phyloP scores from a whole-genome alignment of 495 filamentous ascomycete species.

The Schizothecium vesticola region DNA sequence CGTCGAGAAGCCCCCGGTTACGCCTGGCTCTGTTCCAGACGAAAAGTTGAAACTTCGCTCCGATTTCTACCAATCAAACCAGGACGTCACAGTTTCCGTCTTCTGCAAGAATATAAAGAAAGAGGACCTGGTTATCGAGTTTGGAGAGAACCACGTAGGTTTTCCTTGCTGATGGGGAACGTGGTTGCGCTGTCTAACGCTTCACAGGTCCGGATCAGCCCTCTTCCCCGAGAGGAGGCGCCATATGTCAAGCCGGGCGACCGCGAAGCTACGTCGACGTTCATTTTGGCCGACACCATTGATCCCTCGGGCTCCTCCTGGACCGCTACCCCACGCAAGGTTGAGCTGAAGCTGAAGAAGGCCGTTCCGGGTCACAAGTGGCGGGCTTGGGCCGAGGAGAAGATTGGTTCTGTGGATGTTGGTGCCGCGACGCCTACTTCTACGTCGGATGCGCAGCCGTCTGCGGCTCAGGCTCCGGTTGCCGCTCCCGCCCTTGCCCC shows the following conservation, averaged over 20 bases:
- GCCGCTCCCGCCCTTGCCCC: background rate
- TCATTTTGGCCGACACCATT: slow-evolving; percentile 65
- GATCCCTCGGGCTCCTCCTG: slow-evolving; percentile 53
- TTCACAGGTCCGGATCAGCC: slow-evolving; percentile 20
- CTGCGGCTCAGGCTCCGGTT: background rate
- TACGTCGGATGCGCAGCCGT: background rate
- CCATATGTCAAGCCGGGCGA: slow-evolving; percentile 24
- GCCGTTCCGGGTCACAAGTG: slow-evolving; percentile 65
- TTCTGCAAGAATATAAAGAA: slow-evolving; percentile 37
- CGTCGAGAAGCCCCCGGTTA: slow-evolving; percentile 10
- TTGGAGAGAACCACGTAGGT: slow-evolving; percentile 24
- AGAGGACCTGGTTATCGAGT: slow-evolving; percentile 27
- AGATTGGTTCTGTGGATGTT: slow-evolving; percentile 11
- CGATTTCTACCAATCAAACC: slow-evolving; percentile 38
- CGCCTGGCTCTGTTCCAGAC: slow-evolving; percentile 21
- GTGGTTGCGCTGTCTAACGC: slow-evolving; percentile 3
- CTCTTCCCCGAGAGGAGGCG: slow-evolving; percentile 24
- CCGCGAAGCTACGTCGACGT: slow-evolving; percentile 44
- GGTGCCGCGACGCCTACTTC: background rate
- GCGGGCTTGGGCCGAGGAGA: slow-evolving; percentile 42
- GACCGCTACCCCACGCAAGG: slow-evolving; percentile 70
- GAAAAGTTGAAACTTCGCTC: slow-evolving; percentile 28
- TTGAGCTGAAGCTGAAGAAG: slow-evolving; percentile 77
- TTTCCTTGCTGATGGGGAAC: background rate
- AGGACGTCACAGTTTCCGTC: slow-evolving; percentile 30